Conservation (phyloP, 306 rosid species). For the Adenanthera pavonina region DNA sequence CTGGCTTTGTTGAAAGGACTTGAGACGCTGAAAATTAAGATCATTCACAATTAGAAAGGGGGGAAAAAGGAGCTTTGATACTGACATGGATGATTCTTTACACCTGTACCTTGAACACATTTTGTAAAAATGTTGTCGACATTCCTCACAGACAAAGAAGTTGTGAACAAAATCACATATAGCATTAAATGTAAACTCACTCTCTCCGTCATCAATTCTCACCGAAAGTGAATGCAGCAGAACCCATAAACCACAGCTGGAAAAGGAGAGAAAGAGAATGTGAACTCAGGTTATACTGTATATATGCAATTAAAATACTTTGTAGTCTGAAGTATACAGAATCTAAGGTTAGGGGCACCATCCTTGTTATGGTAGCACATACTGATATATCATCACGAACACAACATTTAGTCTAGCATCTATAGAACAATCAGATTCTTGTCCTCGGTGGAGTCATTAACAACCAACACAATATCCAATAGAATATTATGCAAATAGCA, state of each 20-base stretch:
- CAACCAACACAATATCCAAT: neutral
- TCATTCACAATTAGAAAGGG: conserved; percentile 37
- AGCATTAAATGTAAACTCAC: conserved; percentile 77
- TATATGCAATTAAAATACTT: neutral
- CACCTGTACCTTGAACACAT: conserved; percentile 80
- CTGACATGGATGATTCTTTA: conserved; percentile 8
- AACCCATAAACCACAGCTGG: conserved; percentile 98
- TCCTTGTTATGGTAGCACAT: neutral
- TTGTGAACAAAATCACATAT: conserved; percentile 83
- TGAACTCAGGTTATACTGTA: conserved; percentile 15
- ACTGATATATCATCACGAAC: neutral
- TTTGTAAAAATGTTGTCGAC: conserved; percentile 83
- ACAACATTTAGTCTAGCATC: neutral
- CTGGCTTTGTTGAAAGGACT: conserved; percentile 80
- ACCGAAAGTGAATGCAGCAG: conserved; percentile 92
- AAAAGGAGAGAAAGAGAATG: conserved; percentile 34
- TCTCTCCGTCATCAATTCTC: conserved; percentile 87
- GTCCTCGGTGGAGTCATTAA: neutral
- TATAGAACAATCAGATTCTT: neutral
- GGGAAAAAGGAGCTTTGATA: conserved; percentile 28
- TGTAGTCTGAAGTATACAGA: conserved; percentile 11
- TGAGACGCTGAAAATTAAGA: conserved; percentile 60
- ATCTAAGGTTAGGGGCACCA: conserved; percentile 8
- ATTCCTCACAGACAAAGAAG: conserved; percentile 98
- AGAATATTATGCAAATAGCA: neutral